These are phyloP conservation scores for Xylariales sp. DNA, from an alignment of 2,329 filamentous ascomycete species.

Conservation along the genomic window DNA sequence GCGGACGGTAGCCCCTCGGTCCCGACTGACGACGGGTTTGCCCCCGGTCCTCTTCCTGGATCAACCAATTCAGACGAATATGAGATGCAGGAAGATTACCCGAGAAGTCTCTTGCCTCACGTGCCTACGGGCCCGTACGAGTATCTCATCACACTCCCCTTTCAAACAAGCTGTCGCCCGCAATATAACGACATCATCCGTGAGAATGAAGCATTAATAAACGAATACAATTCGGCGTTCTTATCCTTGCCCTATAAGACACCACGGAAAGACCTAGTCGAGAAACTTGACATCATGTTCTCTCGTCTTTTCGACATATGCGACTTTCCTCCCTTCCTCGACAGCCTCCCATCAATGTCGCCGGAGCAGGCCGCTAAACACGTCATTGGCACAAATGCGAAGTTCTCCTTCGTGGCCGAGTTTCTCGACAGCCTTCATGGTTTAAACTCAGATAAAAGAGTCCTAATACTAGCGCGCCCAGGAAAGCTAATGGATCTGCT, in stretches of 20 bases:
- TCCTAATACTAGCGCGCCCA: constrained; percentile 66
- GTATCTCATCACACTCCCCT: constrained; percentile 67
- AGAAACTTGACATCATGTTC: constrained; percentile 64
- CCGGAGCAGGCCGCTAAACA: constrained; percentile 62
- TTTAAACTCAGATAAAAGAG: constrained; percentile 55
- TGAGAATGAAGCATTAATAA: constrained; percentile 56
- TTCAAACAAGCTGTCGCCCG: constrained; percentile 64
- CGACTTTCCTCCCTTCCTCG: constrained; percentile 66
- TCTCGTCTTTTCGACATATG: constrained; percentile 64
- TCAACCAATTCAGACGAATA: constrained; percentile 32
- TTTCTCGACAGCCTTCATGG: constrained; percentile 60
- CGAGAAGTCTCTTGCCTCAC: constrained; percentile 43
- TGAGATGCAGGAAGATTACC: constrained; percentile 39
- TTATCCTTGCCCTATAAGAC: constrained; percentile 53
- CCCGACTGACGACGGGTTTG: constrained; percentile 43
- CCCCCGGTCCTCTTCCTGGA: constrained; percentile 30
- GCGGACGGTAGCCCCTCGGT: constrained; percentile 46
- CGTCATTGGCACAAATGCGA: constrained; percentile 67
- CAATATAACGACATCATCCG: constrained; percentile 64
- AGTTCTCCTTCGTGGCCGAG: constrained; percentile 69
- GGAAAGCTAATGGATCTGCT: constrained; percentile 64
- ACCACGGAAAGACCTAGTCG: constrained; percentile 55
- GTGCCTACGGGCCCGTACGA: constrained; percentile 53
- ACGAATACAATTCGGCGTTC: constrained; percentile 59
- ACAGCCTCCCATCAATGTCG: constrained; percentile 58